Evolutionary conservation across 78 protist genomes (phyloP).

Genomic region (Speleostelium caveatum): DNA sequence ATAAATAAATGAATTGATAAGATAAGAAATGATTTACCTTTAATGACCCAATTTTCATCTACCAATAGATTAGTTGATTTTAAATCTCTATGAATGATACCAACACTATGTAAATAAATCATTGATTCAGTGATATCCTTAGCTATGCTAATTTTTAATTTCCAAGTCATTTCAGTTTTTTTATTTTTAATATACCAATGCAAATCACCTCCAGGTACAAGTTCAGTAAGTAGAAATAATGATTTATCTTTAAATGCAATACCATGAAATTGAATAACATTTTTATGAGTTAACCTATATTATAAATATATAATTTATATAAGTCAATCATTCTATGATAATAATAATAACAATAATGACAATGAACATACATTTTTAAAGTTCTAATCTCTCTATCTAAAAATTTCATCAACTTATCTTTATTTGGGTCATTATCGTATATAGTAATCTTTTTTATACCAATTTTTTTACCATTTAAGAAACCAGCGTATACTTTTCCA

Average conservation of each 20-base stretch:
- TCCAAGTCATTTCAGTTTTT: conserved; percentile 10
- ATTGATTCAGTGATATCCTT: conserved; percentile 76
- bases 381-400: conserved; percentile 47
- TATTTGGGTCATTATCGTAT: conserved; percentile 66
- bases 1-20: too few species aligned
- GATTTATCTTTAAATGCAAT: conserved; percentile 68
- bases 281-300: conserved; percentile 45
- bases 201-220: conserved; percentile 66
- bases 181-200: conserved; percentile 69
- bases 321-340: neutral
- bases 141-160: conserved; percentile 27
- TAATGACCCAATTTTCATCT: conserved; percentile 57
- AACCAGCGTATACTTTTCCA: conserved; percentile 58
- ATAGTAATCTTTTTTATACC: conserved; percentile 68
- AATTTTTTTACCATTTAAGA: conserved; percentile 39
- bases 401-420: conserved; percentile 45
- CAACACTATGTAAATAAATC: conserved; percentile 76
- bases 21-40: too few species aligned
- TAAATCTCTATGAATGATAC: conserved; percentile 86
- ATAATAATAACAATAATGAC: neutral
- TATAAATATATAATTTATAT: neutral
- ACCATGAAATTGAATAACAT: conserved; percentile 68
- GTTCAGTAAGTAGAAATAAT: conserved; percentile 63
- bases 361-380: conserved; percentile 18
- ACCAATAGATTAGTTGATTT: conserved; percentile 83